Evolutionary conservation across 2,329 filamentous ascomycete genomes (phyloP), one percentile per base, ranked within the genome.

Genomic region (Thielaviopsis euricoi): DNA sequence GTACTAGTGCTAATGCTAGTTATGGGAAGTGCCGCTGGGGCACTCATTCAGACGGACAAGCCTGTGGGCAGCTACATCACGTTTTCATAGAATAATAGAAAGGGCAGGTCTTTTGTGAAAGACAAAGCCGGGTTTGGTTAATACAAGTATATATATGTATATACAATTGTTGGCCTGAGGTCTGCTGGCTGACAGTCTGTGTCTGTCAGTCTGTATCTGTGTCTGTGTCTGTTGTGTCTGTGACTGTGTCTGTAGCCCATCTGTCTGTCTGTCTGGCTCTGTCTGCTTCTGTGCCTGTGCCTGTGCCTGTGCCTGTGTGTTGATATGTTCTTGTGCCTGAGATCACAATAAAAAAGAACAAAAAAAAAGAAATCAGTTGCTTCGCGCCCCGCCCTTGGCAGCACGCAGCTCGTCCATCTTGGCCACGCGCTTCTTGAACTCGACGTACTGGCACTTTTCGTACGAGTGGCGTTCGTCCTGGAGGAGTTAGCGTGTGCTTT

Each of bases 371-470:
- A 53, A 25, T 71, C 71, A 95, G 74, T 95, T 96, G 78, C 87
- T 94, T 72, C 91, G 82, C 67, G 80, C 83, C 62, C 88, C 89
- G 60, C 75, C 82, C 80, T 94, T 95, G 61, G 87, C 83, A 64
- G 82, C 90, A 69, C 89, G 81, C 68, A 98, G 74, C 77, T 98
- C 90, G 67, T 97, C 83, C 93, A 98, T 98, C 83, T 95, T 97
- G 68, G 86, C 88, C 63, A 98, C 93, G 60, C 93, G 84, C 80
- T 91, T 89, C 83, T 95, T 95, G 79, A 98, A 98, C 71, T 97
- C 93, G 63, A 87, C 87, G 74, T 98, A 98, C 69, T 98, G 93
- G 81, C 93, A 98, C 73, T 97, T 97, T 71, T 98, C 93, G 78
- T 98, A 98, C 68, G 84, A 86, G 75, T 98, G 93, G 76, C 93